Conservation (phyloP, 2,329 filamentous ascomycete genomes). For the Beauveria sp. region DNA sequence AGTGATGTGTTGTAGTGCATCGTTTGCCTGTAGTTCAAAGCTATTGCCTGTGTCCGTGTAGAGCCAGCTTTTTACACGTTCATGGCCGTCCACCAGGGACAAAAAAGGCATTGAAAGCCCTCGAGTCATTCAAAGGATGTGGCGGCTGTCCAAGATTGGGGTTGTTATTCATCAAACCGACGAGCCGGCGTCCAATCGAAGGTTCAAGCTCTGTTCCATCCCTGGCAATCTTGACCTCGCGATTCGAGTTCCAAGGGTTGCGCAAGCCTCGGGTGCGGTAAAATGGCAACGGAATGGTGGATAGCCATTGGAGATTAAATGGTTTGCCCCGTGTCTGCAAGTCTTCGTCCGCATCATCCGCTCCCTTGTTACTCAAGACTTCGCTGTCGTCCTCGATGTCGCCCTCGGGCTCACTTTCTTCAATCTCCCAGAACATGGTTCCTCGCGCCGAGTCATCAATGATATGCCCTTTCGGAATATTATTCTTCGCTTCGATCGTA, state of each 20-base stretch:
- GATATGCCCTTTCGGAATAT: slow-evolving; percentile 73
- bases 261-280: slow-evolving; percentile 79
- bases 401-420: slow-evolving; percentile 46
- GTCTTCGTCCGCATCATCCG: slow-evolving; percentile 35
- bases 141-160: background rate
- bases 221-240: slow-evolving; percentile 91
- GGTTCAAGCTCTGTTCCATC: slow-evolving; percentile 93
- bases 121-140: background rate
- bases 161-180: slow-evolving; percentile 65
- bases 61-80: background rate
- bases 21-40: background rate
- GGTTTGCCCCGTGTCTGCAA: slow-evolving; percentile 79
- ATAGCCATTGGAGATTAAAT: slow-evolving; percentile 86
- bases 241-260: slow-evolving; percentile 91
- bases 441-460: slow-evolving; percentile 90
- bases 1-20: background rate
- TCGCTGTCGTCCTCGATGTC: slow-evolving; percentile 37
- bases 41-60: no score
- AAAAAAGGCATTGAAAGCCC: background rate
- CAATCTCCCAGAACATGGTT: slow-evolving; percentile 93
- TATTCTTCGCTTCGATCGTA: slow-evolving; percentile 68
- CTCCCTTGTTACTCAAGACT: slow-evolving; percentile 29
- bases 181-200: slow-evolving; percentile 64
- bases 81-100: background rate
- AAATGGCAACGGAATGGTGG: slow-evolving; percentile 75